phyloP scores from a whole-genome alignment of 2,329 filamentous ascomycete species.

The Colletotrichum sp. region DNA sequence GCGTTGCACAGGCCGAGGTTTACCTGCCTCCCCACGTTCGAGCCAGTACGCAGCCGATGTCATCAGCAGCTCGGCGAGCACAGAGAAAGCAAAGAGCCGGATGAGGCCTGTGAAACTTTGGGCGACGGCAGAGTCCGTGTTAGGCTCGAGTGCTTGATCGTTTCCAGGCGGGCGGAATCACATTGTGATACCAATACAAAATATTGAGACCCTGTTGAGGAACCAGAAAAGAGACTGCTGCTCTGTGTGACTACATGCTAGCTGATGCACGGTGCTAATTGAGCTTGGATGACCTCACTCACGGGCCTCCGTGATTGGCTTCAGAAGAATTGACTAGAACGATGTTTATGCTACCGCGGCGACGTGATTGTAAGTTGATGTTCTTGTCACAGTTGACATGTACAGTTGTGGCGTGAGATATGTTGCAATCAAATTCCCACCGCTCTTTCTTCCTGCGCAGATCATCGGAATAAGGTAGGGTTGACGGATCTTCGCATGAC shows the following conservation, averaged over 20 bases:
- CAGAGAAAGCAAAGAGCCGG: neutral
- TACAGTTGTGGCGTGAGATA: conserved; percentile 3
- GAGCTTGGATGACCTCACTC: neutral
- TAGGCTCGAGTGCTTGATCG: neutral
- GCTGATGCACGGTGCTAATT: neutral
- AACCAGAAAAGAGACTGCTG: neutral
- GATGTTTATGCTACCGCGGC: neutral
- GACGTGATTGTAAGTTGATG: neutral
- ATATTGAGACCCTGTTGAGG: neutral
- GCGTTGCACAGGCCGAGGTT: neutral
- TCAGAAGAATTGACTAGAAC: neutral
- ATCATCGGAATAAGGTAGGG: neutral
- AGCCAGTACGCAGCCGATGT: neutral
- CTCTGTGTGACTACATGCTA: neutral
- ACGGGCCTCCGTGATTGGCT: neutral
- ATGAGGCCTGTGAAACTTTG: conserved; percentile 6
- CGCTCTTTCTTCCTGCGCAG: conserved; percentile 14
- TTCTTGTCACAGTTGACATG: neutral
- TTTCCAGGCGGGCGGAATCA: neutral
- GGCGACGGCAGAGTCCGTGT: neutral
- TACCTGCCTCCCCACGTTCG: neutral
- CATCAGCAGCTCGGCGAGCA: neutral
- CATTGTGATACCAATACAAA: neutral
- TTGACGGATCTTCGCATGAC: conserved; percentile 7
- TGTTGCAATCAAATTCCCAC: conserved; percentile 3